Base-by-base conservation (phyloP, 192 early-diverging fungal genomes). In the Coemansia sp. region DNA sequence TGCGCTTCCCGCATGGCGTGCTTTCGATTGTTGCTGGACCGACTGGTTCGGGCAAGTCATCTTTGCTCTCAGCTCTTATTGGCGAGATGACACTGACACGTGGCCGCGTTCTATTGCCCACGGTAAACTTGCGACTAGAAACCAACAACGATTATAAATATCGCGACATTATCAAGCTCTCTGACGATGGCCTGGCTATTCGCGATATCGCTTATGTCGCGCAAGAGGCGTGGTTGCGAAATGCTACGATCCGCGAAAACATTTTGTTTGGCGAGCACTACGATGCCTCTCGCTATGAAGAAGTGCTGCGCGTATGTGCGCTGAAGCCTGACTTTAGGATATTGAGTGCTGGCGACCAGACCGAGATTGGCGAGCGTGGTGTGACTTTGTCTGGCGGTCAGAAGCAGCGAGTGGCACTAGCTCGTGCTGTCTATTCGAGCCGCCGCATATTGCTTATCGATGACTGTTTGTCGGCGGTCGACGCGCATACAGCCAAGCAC, bases 401-500 rank as follows among this genome's bases (percentile, higher is more conserved):
- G 79, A 94, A 93, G 76, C 90, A 90, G 60, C 78, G 94, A 21
- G 86, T 97, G 21, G 74, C 91, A 4, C 82, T 96, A 64, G 95
- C 94, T 34, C 86, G 95, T 53, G 94, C 94, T 14, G 78, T 95
- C 6, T 97, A 96, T 73, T 87, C 84, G n/a, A 68, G 84, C 27
- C 85, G 89, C 19, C 78, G 72, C 7, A 82, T 88, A 29, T 67
- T 95, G 21, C 73, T 95, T 9, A 74, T 94, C 46, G 95, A 97
- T 74, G 95, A 92, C 27, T 94, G 92, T 58, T 65, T 98, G 72
- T 81, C 91, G 37, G 97, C 97, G 36, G 95, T 97, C 3, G 97
- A 99, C 72, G 87, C 94, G 14, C 95, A 95, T 44, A 98, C 95
- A 0, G 94, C 93, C n/a, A 87, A 89, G 59, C 91, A 92, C 66